Percentiles rank a stretch among this genome's conserved stretches.
phyloP scores from a whole-genome alignment of 306 rosid species.

The Ormosia emarginata region DNA sequence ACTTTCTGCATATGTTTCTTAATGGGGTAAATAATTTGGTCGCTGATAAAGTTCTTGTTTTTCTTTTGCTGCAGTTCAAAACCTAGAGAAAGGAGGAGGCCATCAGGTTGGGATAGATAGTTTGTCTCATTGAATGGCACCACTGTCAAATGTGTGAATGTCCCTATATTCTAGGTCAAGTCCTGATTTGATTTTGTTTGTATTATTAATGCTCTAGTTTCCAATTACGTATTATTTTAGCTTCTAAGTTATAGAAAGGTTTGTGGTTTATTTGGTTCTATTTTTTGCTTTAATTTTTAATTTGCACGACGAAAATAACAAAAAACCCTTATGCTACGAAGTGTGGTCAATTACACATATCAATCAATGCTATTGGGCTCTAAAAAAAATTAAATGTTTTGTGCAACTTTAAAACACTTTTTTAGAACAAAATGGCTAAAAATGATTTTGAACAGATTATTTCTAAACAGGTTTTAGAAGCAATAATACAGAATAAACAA shows the following conservation, averaged over 20 bases:
- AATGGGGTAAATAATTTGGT: not conserved
- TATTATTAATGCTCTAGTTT: constrained; percentile 27
- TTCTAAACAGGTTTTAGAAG: too few species aligned
- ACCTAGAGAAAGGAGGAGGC: constrained; percentile 80
- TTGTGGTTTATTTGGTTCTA: not conserved
- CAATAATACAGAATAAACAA: too few species aligned
- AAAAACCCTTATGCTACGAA: not conserved
- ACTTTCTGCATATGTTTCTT: not conserved
- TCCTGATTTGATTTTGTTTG: constrained; percentile 34
- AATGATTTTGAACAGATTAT: not conserved
- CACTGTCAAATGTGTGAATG: constrained; percentile 18
- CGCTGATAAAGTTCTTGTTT: constrained; percentile 39
- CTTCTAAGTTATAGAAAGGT: not conserved
- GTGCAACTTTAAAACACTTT: not conserved
- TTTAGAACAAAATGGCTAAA: not conserved
- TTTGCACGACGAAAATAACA: not conserved
- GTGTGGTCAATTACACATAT: not conserved
- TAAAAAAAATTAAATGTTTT: not conserved
- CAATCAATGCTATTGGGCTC: not conserved
- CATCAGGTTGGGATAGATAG: constrained; percentile 91
- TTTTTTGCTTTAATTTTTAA: not conserved
- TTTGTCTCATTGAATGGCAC: constrained; percentile 15
- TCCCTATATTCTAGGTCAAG: constrained; percentile 15
- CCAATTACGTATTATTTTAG: constrained; percentile 1
- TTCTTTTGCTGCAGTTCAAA: constrained; percentile 54